A percentile compares a stretch with the other conserved stretches of the same genome.
Evolutionary conservation across 2,329 filamentous ascomycete genomes (phyloP).

Genomic region (Apiospora phragmitis): DNA sequence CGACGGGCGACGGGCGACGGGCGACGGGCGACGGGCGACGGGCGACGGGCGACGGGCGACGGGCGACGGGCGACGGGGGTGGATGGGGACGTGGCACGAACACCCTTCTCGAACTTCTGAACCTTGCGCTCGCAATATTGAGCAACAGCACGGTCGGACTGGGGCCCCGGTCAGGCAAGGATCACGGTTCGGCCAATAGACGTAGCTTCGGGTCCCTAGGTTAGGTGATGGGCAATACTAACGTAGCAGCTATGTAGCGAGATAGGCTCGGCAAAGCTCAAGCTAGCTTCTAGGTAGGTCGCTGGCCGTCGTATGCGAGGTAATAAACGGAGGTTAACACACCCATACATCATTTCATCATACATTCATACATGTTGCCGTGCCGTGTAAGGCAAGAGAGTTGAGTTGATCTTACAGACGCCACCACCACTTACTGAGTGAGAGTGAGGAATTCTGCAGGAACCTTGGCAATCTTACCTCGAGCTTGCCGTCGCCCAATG

Average conservation of each 20-base stretch:
- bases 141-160: not conserved
- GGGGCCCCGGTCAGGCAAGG: not conserved
- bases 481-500: not conserved
- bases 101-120: not conserved
- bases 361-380: not conserved
- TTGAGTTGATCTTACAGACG: not conserved
- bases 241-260: not conserved
- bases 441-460: not conserved
- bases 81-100: not conserved
- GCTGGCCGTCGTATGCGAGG: no score
- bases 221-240: not conserved
- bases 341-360: not conserved
- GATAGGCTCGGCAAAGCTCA: not conserved
- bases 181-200: slow-evolving; percentile 1
- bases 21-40: not conserved
- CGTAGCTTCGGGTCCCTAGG: not conserved
- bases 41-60: not conserved
- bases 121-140: slow-evolving; percentile 1
- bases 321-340: no score
- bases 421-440: not conserved
- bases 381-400: not conserved
- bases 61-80: not conserved
- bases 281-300: no score
- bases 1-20: not conserved
- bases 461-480: not conserved